phyloP scores from a whole-genome alignment of 2,329 filamentous ascomycete species.

The Beauveria pseudobassiana region DNA sequence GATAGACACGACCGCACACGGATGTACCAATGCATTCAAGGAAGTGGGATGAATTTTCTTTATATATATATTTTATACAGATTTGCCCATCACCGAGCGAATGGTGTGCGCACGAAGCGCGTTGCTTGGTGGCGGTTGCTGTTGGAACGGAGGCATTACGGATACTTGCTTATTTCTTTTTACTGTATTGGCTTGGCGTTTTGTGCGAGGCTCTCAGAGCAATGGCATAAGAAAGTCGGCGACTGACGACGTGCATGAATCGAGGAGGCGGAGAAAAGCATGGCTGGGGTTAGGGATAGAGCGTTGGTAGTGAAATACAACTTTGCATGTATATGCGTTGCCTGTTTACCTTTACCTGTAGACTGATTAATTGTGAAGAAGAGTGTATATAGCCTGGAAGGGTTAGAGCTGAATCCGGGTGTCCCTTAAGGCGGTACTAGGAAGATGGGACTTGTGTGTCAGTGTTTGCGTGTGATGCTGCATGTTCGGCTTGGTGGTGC shows the following conservation, averaged over 20 bases:
- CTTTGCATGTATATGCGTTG: background rate
- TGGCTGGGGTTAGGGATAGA: constrained; percentile 7
- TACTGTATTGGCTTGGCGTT: background rate
- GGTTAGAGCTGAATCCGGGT: too few relatives aligned
- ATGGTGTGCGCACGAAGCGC: background rate
- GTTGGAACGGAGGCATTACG: background rate
- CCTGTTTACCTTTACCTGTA: background rate
- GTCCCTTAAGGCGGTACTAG: too few relatives aligned
- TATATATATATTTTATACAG: constrained; percentile 3
- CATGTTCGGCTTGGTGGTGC: too few relatives aligned
- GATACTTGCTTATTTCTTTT: background rate
- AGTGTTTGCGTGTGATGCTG: too few relatives aligned
- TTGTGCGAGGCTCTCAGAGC: background rate
- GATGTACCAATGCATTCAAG: background rate
- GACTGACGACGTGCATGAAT: background rate
- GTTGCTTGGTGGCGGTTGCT: background rate
- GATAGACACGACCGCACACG: background rate
- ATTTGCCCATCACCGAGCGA: background rate
- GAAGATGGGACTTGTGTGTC: too few relatives aligned
- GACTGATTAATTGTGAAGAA: too few relatives aligned
- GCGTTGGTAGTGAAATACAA: constrained; percentile 1
- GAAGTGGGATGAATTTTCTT: background rate
- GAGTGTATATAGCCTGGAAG: too few relatives aligned
- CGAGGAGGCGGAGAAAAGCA: constrained; percentile 5
- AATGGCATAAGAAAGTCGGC: constrained; percentile 1